A percentile compares a stretch with the other conserved stretches of the same genome.
These are phyloP conservation scores for Fagus crenata DNA, from an alignment of 306 rosid genomes.

Conservation along the genomic window DNA sequence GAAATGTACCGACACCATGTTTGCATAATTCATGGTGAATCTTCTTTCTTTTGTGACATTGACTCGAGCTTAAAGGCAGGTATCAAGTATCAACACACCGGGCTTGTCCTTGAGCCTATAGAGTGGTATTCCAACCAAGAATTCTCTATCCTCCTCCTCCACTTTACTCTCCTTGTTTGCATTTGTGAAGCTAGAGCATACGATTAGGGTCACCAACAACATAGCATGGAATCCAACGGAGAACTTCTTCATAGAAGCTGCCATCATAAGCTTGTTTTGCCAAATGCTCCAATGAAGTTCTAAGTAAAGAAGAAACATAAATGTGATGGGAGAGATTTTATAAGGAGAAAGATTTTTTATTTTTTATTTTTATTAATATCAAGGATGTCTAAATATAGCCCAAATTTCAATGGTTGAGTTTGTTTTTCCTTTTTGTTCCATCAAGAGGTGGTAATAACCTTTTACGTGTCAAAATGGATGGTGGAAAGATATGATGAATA, in stretches of 20 bases:
- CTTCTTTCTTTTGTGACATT: neutral
- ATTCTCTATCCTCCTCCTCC: neutral
- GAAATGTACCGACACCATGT: neutral
- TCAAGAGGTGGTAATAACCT: too few species aligned
- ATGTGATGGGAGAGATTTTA: neutral
- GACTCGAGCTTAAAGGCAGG: conserved; percentile 25
- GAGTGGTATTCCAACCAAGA: conserved; percentile 31
- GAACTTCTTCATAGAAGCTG: neutral
- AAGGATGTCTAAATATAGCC: conserved; percentile 2
- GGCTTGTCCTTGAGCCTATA: conserved; percentile 29
- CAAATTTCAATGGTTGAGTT: neutral
- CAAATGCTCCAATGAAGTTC: neutral
- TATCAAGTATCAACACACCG: conserved; percentile 22
- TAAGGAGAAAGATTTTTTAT: neutral
- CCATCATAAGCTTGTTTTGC: neutral
- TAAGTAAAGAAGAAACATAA: neutral
- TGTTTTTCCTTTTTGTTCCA: neutral
- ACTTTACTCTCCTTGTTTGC: neutral
- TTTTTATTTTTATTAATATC: neutral
- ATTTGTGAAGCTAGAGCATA: neutral
- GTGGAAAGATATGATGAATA: neutral
- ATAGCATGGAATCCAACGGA: neutral
- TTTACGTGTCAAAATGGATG: neutral
- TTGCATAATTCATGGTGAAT: neutral
- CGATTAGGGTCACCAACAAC: neutral